Conservation (phyloP, 345 rosid genomes). For the Linum usitatissimum region DNA sequence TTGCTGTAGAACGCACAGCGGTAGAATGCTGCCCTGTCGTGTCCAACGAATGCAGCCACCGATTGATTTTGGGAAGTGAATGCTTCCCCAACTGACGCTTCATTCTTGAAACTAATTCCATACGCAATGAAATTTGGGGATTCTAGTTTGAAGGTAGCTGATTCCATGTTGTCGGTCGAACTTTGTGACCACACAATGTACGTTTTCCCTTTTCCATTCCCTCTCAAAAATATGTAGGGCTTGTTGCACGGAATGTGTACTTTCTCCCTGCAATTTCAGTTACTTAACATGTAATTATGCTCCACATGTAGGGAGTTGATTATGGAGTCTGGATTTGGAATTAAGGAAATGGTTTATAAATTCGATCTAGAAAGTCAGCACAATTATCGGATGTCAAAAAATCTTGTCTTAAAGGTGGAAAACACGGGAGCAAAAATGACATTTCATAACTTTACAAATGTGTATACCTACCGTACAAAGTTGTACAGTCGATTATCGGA, state of each 20-base stretch:
- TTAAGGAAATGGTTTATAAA: too few relatives aligned
- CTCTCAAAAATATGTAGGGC: constrained; percentile 82
- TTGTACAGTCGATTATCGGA: too few relatives aligned
- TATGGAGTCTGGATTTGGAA: too few relatives aligned
- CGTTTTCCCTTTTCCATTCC: constrained; percentile 81
- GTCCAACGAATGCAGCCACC: constrained; percentile 76
- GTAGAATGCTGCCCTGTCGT: constrained; percentile 71
- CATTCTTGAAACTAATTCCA: constrained; percentile 87
- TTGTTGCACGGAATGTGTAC: constrained; percentile 56
- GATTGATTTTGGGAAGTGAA: constrained; percentile 95
- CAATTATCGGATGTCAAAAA: too few relatives aligned
- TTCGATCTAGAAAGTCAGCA: too few relatives aligned
- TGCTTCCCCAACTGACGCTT: constrained; percentile 80
- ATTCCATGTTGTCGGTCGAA: constrained; percentile 46
- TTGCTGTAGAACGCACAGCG: constrained; percentile 82
- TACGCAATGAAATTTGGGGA: constrained; percentile 60
- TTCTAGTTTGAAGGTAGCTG: constrained; percentile 65
- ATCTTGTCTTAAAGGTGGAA: too few relatives aligned
- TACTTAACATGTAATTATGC: too few relatives aligned
- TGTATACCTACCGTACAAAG: too few relatives aligned
- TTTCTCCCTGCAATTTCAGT: too few relatives aligned
- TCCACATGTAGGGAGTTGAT: too few relatives aligned
- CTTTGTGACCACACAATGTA: constrained; percentile 48
- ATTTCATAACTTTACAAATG: too few relatives aligned
- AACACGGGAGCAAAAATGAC: too few relatives aligned